Evolutionary conservation across 345 rosid genomes (phyloP).

Genomic region (Passiflora organensis): DNA sequence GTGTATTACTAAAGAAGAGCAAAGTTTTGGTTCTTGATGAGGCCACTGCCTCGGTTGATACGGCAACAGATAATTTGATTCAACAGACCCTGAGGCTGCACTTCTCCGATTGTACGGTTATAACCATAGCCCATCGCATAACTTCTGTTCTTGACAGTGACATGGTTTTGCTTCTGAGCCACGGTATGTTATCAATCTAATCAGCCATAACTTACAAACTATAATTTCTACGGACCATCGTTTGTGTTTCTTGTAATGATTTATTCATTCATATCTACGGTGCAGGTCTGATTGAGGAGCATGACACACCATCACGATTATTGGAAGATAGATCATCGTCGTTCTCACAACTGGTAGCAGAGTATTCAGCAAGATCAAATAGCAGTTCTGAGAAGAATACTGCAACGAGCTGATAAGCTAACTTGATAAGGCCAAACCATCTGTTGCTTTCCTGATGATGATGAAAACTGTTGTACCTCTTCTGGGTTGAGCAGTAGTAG

Average conservation of each 20-base stretch:
- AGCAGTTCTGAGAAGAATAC: constrained; percentile 29
- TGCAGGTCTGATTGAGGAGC: constrained; percentile 64
- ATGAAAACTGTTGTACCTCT: no score
- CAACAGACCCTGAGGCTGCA: constrained; percentile 64
- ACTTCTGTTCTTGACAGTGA: constrained; percentile 80
- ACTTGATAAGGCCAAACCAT: not conserved
- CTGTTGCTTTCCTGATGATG: not conserved
- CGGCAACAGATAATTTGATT: constrained; percentile 78
- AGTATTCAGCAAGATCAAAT: constrained; percentile 58
- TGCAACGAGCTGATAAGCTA: not conserved
- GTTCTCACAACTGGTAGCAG: constrained; percentile 69
- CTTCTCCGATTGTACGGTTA: constrained; percentile 60
- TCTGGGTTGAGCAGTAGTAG: no score
- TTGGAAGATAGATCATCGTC: constrained; percentile 63
- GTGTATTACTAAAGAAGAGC: constrained; percentile 72
- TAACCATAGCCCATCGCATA: constrained; percentile 81
- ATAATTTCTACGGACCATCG: not conserved
- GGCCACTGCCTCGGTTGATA: constrained; percentile 88
- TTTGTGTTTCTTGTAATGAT: not conserved
- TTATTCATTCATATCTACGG: not conserved
- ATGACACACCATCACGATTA: constrained; percentile 54
- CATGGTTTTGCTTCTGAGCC: constrained; percentile 66
- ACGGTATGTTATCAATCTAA: constrained; percentile 34
- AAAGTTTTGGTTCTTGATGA: constrained; percentile 81
- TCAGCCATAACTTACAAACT: not conserved